Evolutionary conservation across 2,329 filamentous ascomycete genomes (phyloP).

Genomic region (Neofusicoccum kwambonambiense): DNA sequence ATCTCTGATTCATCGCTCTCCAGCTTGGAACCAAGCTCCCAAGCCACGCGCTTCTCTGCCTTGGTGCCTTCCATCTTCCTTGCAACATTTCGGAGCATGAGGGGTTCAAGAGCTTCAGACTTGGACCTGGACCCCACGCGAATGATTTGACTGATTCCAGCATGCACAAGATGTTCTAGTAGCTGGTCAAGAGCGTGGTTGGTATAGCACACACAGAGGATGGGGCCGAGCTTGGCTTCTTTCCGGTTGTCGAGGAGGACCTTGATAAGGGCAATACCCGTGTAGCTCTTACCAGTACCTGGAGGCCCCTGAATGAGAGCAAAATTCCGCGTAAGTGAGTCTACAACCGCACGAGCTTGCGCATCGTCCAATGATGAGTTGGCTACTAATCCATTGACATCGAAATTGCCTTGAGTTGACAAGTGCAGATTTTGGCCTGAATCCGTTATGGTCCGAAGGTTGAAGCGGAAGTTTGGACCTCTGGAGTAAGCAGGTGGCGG

Average conservation of each 20-base stretch:
- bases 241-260: slow-evolving; percentile 49
- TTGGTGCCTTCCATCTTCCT: slow-evolving; percentile 36
- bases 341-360: slow-evolving; percentile 52
- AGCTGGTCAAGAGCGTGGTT: slow-evolving; percentile 59
- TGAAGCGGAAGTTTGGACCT: slow-evolving; percentile 24
- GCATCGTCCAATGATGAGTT: slow-evolving; percentile 48
- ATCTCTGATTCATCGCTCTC: slow-evolving; percentile 23
- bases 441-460: slow-evolving; percentile 21
- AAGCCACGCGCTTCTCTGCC: slow-evolving; percentile 37
- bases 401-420: not conserved
- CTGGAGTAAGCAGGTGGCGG: slow-evolving; percentile 30
- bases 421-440: slow-evolving; percentile 17
- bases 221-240: slow-evolving; percentile 42
- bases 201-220: slow-evolving; percentile 49
- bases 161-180: slow-evolving; percentile 58
- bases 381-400: slow-evolving; percentile 21
- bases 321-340: slow-evolving; percentile 53
- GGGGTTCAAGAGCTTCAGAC: slow-evolving; percentile 49
- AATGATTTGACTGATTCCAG: slow-evolving; percentile 52
- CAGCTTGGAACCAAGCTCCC: slow-evolving; percentile 25
- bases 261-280: slow-evolving; percentile 60
- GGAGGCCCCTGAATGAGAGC: slow-evolving; percentile 69
- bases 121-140: slow-evolving; percentile 62
- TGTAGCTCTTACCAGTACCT: slow-evolving; percentile 67
- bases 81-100: slow-evolving; percentile 48